These are phyloP conservation scores for Didymella arachidicola DNA, from an alignment of 2,329 filamentous ascomycete species.

Conservation along the genomic window DNA sequence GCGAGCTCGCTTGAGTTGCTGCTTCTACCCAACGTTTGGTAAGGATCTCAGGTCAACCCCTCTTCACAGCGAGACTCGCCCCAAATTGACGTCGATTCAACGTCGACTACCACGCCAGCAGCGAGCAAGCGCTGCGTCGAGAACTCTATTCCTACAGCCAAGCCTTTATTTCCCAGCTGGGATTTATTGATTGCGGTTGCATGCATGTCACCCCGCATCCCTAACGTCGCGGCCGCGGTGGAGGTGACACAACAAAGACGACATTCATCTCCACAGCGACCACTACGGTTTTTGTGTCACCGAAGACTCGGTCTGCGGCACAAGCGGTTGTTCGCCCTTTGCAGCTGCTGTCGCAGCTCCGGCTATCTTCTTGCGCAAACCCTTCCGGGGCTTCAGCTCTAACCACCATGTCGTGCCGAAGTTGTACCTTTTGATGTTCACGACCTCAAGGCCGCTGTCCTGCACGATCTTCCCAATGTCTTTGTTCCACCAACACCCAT, in stretches of 20 bases:
- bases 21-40: conserved; percentile 8
- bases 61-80: conserved; percentile 1
- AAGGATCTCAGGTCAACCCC: conserved; percentile 16
- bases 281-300: conserved; percentile 45
- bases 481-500: conserved; percentile 63
- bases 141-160: conserved; percentile 11
- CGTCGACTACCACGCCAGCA: conserved; percentile 6
- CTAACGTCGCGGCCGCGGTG: conserved; percentile 20
- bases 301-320: conserved; percentile 28
- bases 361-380: conserved; percentile 32
- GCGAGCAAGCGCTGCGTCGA: conserved; percentile 7
- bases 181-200: conserved; percentile 13
- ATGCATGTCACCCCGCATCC: conserved; percentile 18
- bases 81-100: conserved; percentile 8
- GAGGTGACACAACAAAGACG: conserved; percentile 19
- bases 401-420: conserved; percentile 60
- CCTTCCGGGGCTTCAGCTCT: conserved; percentile 55
- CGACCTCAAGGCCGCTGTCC: conserved; percentile 58
- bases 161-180: background rate
- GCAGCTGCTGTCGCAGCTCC: conserved; percentile 21
- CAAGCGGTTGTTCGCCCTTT: conserved; percentile 24
- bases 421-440: conserved; percentile 55
- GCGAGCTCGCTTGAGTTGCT: conserved; percentile 24
- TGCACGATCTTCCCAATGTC: conserved; percentile 59
- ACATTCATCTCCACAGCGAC: conserved; percentile 45